Percentiles rank a stretch among this genome's conserved stretches.
Conservation (phyloP, 768 basidiomycete species). For the Serendipita vermifera region DNA sequence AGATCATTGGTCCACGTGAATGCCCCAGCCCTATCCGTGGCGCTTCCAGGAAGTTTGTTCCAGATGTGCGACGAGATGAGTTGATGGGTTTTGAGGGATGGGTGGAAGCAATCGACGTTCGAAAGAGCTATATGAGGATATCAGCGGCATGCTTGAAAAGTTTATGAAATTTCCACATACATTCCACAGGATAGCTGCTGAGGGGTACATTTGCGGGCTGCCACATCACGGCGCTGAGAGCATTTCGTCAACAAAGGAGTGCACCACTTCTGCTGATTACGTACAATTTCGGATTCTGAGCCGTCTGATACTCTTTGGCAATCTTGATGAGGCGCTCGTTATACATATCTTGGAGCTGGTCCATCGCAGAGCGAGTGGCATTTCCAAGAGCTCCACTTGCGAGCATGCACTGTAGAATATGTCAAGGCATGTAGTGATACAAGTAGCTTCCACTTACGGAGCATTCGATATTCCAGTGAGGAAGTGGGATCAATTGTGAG, state of each 20-base stretch:
- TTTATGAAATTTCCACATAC: too few species aligned
- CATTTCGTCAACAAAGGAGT: too few species aligned
- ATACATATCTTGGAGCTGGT: conserved; percentile 5
- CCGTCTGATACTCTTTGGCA: conserved; percentile 12
- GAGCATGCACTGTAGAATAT: conserved; percentile 8
- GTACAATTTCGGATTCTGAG: too few species aligned
- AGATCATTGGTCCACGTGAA: conserved; percentile 6
- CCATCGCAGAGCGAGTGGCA: conserved; percentile 8
- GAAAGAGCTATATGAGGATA: conserved; percentile 7
- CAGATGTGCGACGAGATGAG: neutral
- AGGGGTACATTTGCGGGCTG: conserved; percentile 10
- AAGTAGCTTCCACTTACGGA: neutral
- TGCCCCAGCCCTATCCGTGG: neutral
- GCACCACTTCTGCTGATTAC: too few species aligned
- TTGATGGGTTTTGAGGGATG: conserved; percentile 4
- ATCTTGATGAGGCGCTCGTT: conserved; percentile 10
- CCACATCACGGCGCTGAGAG: conserved; percentile 8
- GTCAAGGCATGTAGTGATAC: too few species aligned
- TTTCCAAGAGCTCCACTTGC: conserved; percentile 5
- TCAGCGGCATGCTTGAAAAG: too few species aligned
- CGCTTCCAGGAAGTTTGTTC: neutral
- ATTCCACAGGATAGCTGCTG: conserved; percentile 3
- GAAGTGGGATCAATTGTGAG: neutral
- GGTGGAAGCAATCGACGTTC: conserved; percentile 12
- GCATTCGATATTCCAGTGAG: conserved; percentile 9